Base-by-base conservation (phyloP, 768 basidiomycete species). In the Macrolepiota fuliginosa region DNA sequence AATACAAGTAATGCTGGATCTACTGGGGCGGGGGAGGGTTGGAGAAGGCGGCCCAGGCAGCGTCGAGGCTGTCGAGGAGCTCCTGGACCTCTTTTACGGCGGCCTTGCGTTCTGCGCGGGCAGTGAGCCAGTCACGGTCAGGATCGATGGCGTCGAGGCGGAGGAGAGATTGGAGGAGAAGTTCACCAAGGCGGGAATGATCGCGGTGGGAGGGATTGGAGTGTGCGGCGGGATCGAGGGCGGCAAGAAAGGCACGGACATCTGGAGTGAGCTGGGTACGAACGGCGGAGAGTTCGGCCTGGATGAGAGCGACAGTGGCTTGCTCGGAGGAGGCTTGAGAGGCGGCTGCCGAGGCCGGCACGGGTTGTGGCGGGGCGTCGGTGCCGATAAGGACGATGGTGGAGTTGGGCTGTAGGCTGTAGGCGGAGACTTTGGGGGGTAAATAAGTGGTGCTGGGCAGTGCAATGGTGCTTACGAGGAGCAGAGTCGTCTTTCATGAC, bases 41-140 rank as follows among this genome's bases (percentile, higher is more conserved):
- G 49, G 61, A 62, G 49, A 39, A 56, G n/a, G 56, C 63, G 15
- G 73, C 71, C 89, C 91, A 92, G 5, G 82, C 87, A 25, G 76
- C 81, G 71, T 96, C 95, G 51, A 96, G 78, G 62, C 81, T 79
- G 70, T 95, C 93, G 62, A 98, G 81, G 66, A 93, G 79, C 25
- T 76, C 81, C 76, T 98, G 96, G 15, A 97, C 89, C 67, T 89
- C 86, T 64, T 82, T 88, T 53, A 98, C 95, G 1, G 92, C 96
- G 35, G 82, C 85, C 74, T 96, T 97, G 63, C 96, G 80, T 71
- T 90, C 85, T 65, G 77, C 78, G 68, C 96, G 82, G 13, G 94
- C 95, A 4, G 87, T 80, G 9, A 83, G 81, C 91, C 94, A 97
- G 54, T 85, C 82, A 39, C 79, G 77, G 49, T 92, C 90, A 19